These are phyloP conservation scores for Cryptococcus maquisensis DNA, from an alignment of 1,284 basidiomycete genomes.

Conservation along the genomic window DNA sequence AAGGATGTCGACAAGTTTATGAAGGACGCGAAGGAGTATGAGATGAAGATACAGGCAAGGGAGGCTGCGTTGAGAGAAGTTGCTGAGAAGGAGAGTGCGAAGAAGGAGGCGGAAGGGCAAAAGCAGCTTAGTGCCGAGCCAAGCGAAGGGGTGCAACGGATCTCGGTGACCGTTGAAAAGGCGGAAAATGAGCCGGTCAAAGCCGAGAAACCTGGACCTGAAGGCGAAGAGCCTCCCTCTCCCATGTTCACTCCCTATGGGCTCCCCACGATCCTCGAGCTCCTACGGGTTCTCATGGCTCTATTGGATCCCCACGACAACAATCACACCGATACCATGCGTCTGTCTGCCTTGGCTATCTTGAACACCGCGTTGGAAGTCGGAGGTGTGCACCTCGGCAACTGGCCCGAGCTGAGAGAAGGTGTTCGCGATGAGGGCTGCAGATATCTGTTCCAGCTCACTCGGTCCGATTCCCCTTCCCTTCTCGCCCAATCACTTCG, in stretches of 20 bases:
- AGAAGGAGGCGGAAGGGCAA: not conserved
- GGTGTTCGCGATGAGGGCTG: constrained; percentile 71
- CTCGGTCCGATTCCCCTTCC: constrained; percentile 76
- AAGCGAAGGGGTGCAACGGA: constrained; percentile 16
- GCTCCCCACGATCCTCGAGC: constrained; percentile 85
- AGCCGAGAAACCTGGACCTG: not conserved
- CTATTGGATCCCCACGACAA: constrained; percentile 92
- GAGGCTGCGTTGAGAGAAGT: not conserved
- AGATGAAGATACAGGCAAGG: constrained; percentile 2
- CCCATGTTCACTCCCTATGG: constrained; percentile 60
- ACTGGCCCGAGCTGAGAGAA: constrained; percentile 53
- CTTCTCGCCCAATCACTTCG: constrained; percentile 78
- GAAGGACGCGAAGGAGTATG: constrained; percentile 25
- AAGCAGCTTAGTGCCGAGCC: not conserved
- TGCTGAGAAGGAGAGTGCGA: not conserved
- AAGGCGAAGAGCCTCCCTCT: not conserved
- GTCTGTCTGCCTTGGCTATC: constrained; percentile 80
- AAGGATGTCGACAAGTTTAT: constrained; percentile 39
- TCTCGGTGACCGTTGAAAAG: not conserved
- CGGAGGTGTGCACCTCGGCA: constrained; percentile 67
- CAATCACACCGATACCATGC: constrained; percentile 93
- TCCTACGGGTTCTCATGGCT: constrained; percentile 89
- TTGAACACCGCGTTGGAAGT: constrained; percentile 87
- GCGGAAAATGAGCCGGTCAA: constrained; percentile 3
- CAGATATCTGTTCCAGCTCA: constrained; percentile 88